phyloP scores from a whole-genome alignment of 768 basidiomycete genomes.

The Pseudohyphozyma bogoriensis region DNA sequence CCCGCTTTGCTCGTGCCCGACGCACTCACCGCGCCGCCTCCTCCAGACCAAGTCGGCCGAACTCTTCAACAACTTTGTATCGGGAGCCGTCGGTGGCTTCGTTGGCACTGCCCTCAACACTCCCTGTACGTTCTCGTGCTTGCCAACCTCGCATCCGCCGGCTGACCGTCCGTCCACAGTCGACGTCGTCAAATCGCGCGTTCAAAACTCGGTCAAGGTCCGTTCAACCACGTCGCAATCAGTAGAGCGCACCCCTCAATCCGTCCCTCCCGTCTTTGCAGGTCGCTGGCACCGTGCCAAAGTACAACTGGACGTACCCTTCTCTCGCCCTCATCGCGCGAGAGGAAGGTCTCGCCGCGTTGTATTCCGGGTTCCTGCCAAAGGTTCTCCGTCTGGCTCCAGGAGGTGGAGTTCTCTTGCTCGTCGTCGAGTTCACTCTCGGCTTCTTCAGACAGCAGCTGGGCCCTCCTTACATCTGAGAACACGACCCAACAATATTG shows the following conservation, averaged over 20 bases:
- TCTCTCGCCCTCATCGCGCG: slow-evolving; percentile 68
- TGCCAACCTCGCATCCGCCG: neutral
- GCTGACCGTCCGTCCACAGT: slow-evolving; percentile 40
- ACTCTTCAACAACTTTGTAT: slow-evolving; percentile 82
- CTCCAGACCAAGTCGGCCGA: slow-evolving; percentile 54
- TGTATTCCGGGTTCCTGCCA: slow-evolving; percentile 92
- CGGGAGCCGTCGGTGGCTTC: slow-evolving; percentile 81
- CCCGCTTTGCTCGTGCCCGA: neutral
- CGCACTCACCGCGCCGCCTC: neutral
- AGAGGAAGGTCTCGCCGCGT: slow-evolving; percentile 72
- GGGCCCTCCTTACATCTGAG: slow-evolving; percentile 50
- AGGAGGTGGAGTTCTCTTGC: slow-evolving; percentile 82
- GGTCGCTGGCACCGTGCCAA: slow-evolving; percentile 60
- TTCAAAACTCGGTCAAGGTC: slow-evolving; percentile 49
- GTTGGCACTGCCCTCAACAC: slow-evolving; percentile 63
- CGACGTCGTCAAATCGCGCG: slow-evolving; percentile 84
- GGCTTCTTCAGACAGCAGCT: slow-evolving; percentile 62
- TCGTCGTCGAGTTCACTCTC: slow-evolving; percentile 84
- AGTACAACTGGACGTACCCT: slow-evolving; percentile 94
- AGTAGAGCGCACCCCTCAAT: slow-evolving; percentile 7
- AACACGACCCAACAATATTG: too few relatives aligned
- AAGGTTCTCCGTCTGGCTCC: slow-evolving; percentile 92
- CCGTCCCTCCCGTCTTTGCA: slow-evolving; percentile 37
- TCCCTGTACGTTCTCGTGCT: slow-evolving; percentile 44
- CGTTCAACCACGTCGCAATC: neutral